Evolutionary conservation across 2,329 filamentous ascomycete species (phyloP).

Genomic region (Aspergillus pseudoglaucus): DNA sequence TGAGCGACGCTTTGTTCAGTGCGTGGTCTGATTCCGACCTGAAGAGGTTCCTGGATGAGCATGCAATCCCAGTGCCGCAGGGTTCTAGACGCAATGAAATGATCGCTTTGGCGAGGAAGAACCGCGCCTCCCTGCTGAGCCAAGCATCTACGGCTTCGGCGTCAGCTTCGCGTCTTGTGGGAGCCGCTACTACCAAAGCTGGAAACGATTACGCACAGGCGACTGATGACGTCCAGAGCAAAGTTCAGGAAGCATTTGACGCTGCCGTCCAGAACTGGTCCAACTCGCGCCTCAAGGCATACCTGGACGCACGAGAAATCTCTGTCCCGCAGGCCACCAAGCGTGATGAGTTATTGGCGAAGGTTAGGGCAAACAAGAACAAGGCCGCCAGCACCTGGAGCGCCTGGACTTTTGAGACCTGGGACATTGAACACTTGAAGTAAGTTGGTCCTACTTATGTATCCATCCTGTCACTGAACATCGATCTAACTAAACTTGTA

Average conservation of each 20-base stretch:
- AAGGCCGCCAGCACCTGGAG: slow-evolving; percentile 62
- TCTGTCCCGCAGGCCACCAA: slow-evolving; percentile 67
- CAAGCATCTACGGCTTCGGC: slow-evolving; percentile 49
- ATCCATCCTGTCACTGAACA: slow-evolving; percentile 10
- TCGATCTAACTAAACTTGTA: slow-evolving; percentile 31
- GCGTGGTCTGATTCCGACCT: slow-evolving; percentile 85
- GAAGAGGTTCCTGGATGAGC: slow-evolving; percentile 90
- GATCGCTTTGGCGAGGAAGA: slow-evolving; percentile 79
- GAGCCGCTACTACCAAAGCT: slow-evolving; percentile 67
- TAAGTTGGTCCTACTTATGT: slow-evolving; percentile 41
- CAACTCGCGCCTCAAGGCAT: slow-evolving; percentile 69
- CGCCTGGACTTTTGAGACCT: slow-evolving; percentile 74
- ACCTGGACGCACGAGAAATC: slow-evolving; percentile 68
- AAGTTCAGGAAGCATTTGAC: slow-evolving; percentile 62
- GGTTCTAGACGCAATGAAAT: slow-evolving; percentile 87
- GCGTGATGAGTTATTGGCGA: slow-evolving; percentile 65
- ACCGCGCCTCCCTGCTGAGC: slow-evolving; percentile 58
- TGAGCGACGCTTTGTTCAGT: slow-evolving; percentile 79
- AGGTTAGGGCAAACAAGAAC: slow-evolving; percentile 67
- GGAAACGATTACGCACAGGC: slow-evolving; percentile 71
- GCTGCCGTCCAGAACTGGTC: slow-evolving; percentile 59
- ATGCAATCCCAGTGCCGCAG: slow-evolving; percentile 81
- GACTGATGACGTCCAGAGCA: slow-evolving; percentile 60
- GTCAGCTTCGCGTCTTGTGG: slow-evolving; percentile 45
- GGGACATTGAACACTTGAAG: slow-evolving; percentile 65